Evolutionary conservation across 2,329 filamentous ascomycete species (phyloP), one percentile per base, ranked within the genome.

Genomic region (Lecanicillium sp.): DNA sequence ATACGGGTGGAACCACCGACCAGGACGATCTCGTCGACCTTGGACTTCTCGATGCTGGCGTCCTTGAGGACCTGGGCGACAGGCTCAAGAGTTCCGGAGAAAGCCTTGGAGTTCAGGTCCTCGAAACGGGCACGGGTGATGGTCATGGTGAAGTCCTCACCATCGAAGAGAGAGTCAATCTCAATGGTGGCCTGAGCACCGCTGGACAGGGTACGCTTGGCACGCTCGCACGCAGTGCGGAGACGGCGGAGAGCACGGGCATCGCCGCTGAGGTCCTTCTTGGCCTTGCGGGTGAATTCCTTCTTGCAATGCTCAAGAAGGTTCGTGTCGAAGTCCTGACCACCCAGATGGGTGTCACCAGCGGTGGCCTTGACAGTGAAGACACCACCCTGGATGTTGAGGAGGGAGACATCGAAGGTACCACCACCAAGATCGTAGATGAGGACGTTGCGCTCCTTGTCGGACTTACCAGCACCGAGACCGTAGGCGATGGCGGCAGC

Each of bases 351-450:
- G 59, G 88, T 96, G 60, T 98, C 90, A 80, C 92, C 92, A 59
- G 90, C 89, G 44, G 92, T 97, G 47, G 90, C 89, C 81, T 94
- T 94, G 66, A 97, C 92, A 50, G 90, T 95, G 79, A 98, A 98
- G 59, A 98, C 92, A 77, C 92, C 92, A 62, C 90, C 89, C 73
- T 97, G 88, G 65, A 98, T 97, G 78, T 95, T 90, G 33, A 98
- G 80, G 53, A 97, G 87, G 49, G 92, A 97, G 19, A 98, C 92
- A 96, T 98, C 92, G 72, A 98, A 98, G 66, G 92, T 98, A 79
- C 92, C 92, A 79, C 92, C 92, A 79, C 92, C 92, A 49, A 98
- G 83, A 82, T 98, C 92, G 77, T 97, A 98, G 75, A 98, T 97
- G 54, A 98, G 79, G 60, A 98, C 90, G 65, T 97, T 95, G 61